Evolutionary conservation across 1,139 yeast genomes (phyloP).

Genomic region (Candida sojae): DNA sequence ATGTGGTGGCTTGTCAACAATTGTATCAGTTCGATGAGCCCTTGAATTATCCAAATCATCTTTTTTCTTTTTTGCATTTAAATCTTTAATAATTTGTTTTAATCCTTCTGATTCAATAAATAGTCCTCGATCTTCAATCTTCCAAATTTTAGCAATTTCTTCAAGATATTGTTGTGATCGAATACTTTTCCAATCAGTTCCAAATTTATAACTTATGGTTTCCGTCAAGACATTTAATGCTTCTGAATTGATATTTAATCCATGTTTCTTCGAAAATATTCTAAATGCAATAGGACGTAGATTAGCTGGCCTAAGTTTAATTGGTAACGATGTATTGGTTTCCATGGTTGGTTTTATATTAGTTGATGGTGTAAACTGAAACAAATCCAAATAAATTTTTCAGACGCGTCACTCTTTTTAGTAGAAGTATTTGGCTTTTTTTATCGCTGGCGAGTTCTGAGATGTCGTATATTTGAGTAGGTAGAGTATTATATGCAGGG

Average conservation of each 20-base stretch:
- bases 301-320: slow-evolving; percentile 74
- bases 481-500: no score
- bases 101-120: slow-evolving; percentile 80
- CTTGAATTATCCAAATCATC: background rate
- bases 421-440: no score
- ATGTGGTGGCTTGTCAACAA: slow-evolving; percentile 23
- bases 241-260: slow-evolving; percentile 83
- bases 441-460: no score
- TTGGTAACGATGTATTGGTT: slow-evolving; percentile 51
- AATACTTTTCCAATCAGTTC: slow-evolving; percentile 81
- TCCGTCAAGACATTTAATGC: slow-evolving; percentile 76
- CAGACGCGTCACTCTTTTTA: background rate
- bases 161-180: slow-evolving; percentile 72
- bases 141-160: slow-evolving; percentile 81
- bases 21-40: slow-evolving; percentile 34
- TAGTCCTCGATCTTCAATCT: slow-evolving; percentile 81
- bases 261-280: slow-evolving; percentile 86
- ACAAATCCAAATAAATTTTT: background rate
- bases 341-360: background rate
- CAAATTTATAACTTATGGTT: slow-evolving; percentile 72
- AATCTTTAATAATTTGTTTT: slow-evolving; percentile 57
- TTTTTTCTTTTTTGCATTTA: slow-evolving; percentile 16
- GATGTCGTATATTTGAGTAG: no score
- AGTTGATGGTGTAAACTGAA: background rate
- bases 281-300: slow-evolving; percentile 91